Percentiles rank a stretch among this genome's conserved stretches.
Evolutionary conservation across 2,329 filamentous ascomycete genomes (phyloP).

Genomic region (Rutstroemia sp.): DNA sequence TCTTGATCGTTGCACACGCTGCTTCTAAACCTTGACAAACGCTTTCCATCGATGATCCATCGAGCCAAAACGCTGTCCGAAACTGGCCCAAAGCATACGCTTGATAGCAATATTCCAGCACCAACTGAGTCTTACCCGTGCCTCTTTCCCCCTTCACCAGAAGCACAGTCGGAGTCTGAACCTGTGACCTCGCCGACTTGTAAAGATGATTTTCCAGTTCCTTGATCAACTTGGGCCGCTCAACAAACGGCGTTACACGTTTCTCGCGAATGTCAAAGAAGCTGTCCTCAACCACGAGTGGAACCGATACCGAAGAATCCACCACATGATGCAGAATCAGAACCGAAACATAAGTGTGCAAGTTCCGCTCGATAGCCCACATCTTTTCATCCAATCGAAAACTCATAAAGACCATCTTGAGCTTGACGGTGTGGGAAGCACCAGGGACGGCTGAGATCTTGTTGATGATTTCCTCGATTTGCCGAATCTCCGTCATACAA

Average conservation of each 20-base stretch:
- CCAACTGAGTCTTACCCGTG: constrained; percentile 14
- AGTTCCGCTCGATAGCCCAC: constrained; percentile 16
- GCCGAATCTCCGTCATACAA: constrained; percentile 7
- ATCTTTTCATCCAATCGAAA: constrained; percentile 17
- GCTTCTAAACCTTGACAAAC: constrained; percentile 14
- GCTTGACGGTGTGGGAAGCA: constrained; percentile 12
- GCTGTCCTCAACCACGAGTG: constrained; percentile 4
- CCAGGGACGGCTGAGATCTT: constrained; percentile 10
- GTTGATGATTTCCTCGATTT: constrained; percentile 13
- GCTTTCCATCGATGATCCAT: constrained; percentile 11
- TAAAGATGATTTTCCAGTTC: constrained; percentile 9
- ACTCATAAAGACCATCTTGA: constrained; percentile 16
- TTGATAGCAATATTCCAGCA: constrained; percentile 13
- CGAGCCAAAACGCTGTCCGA: constrained; percentile 13
- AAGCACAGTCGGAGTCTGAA: constrained; percentile 10
- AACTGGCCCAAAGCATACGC: constrained; percentile 12
- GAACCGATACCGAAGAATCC: constrained; percentile 10
- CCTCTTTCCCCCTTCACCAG: constrained; percentile 11
- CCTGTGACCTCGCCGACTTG: constrained; percentile 9
- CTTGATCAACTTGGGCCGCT: constrained; percentile 7
- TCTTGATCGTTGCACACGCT: constrained; percentile 12
- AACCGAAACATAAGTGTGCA: constrained; percentile 18
- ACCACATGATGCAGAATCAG: constrained; percentile 18
- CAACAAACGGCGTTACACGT: constrained; percentile 8
- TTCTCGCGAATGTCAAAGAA: constrained; percentile 17